Conservation (phyloP, 2,329 filamentous ascomycete genomes). For the Malbranchea cinnamomea region DNA sequence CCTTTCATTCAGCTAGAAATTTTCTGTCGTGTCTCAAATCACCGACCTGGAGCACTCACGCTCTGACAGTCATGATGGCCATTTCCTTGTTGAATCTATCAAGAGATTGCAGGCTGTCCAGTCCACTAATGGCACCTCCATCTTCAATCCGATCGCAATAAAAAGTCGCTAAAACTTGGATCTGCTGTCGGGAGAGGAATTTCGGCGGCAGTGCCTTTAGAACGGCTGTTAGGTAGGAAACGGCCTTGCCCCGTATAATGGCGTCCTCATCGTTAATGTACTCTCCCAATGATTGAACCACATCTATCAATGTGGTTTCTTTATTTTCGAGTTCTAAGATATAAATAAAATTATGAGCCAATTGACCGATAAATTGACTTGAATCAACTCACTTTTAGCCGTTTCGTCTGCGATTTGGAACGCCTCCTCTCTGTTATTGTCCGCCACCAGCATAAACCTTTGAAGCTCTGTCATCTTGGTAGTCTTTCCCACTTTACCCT, state of each 20-base stretch:
- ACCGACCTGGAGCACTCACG: too few species aligned
- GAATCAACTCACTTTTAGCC: conserved; percentile 25
- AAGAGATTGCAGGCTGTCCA: conserved; percentile 43
- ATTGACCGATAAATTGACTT: neutral
- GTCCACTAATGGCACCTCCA: conserved; percentile 43
- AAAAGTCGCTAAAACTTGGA: conserved; percentile 48
- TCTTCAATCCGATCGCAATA: conserved; percentile 49
- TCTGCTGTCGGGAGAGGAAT: conserved; percentile 45
- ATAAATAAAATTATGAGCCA: conserved; percentile 11
- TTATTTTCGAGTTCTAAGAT: conserved; percentile 41
- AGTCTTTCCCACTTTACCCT: neutral
- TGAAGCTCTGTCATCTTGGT: conserved; percentile 33
- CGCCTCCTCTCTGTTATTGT: conserved; percentile 32
- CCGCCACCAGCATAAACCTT: conserved; percentile 33
- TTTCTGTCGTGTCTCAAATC: too few species aligned
- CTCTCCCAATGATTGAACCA: conserved; percentile 50
- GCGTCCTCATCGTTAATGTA: conserved; percentile 54
- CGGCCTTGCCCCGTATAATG: conserved; percentile 43
- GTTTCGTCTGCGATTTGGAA: conserved; percentile 28
- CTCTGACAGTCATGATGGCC: conserved; percentile 37
- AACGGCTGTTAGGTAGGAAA: conserved; percentile 29
- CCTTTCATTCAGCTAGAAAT: too few species aligned
- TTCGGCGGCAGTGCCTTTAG: conserved; percentile 36
- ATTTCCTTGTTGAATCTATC: conserved; percentile 46
- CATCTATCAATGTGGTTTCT: conserved; percentile 44